Base-by-base conservation (phyloP, 345 rosid genomes). In the Jatropha curcas region DNA sequence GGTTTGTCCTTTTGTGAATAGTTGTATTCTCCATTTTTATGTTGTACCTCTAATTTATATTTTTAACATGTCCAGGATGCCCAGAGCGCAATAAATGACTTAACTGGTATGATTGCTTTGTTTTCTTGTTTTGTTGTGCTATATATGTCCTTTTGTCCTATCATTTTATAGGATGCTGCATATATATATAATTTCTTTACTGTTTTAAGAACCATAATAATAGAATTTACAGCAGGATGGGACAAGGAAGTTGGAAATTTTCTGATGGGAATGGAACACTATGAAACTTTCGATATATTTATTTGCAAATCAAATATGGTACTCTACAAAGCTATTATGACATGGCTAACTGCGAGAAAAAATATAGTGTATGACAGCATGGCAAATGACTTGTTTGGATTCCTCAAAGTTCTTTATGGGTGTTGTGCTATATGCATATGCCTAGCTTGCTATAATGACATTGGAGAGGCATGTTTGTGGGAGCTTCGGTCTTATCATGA, bases 71-170 rank as follows among this genome's bases (percentile, higher is more conserved):
- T 83, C 60, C 87, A 95, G 99, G 99, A 95, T 76, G 98, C 99
- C 33, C 97, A 92, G 76, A 84, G 88, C 83, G 98, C 99, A 6
- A 89, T 95, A 57, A 92, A 95, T 67, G 98, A 92, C 83, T 81
- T 95, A 73, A 89, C 84, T 56, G 98, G 99, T 95, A 88, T 77
- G 84, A 9, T 60, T 30, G 35, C 13, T 31, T 20, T 8, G 28
- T 62, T 22, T 48, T 61, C 11, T 17, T 4, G 16, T 68, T 22
- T 0, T 45, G 34, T 68, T 7, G 10, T 17, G 14, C 22, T 48
- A 5, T 55, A 14, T 7, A 11, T 33, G 53, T 53, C 35, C 48
- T 53, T 53, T 55, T 20, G 28, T 34, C 28, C 17, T 33, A 35
- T 52, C 16, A 22, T 8, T 52, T 10, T 41, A 41, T 41, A 41